Percentiles rank a stretch among this genome's conserved stretches.
Conservation (phyloP, 306 rosid genomes). For the Glycine latifolia region DNA sequence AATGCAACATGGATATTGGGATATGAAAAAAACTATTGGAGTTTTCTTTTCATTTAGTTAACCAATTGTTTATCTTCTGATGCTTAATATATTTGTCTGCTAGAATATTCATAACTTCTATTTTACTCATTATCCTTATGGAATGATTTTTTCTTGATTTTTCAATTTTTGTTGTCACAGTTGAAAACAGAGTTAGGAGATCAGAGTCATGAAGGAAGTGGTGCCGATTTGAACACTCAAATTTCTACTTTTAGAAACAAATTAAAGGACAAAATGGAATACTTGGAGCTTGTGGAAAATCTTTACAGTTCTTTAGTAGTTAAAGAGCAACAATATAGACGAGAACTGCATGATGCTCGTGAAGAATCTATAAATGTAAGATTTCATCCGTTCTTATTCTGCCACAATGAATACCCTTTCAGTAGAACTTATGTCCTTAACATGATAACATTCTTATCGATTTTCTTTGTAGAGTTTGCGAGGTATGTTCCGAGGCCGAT, state of each 20-base stretch:
- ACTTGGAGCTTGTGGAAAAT: slow-evolving; percentile 35
- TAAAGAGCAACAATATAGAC: slow-evolving; percentile 41
- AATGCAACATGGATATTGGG: neutral
- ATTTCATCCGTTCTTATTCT: slow-evolving; percentile 11
- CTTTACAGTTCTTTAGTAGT: slow-evolving; percentile 22
- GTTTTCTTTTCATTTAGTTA: slow-evolving; percentile 1
- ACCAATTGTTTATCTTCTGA: neutral
- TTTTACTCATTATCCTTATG: slow-evolving; percentile 21
- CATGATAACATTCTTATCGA: neutral
- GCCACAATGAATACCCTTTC: neutral
- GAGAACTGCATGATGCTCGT: slow-evolving; percentile 49
- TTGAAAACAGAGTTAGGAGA: slow-evolving; percentile 22
- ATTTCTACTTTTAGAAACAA: slow-evolving; percentile 33
- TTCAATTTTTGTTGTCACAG: slow-evolving; percentile 36
- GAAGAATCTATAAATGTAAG: slow-evolving; percentile 44
- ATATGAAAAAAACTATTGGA: neutral
- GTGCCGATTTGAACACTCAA: slow-evolving; percentile 30
- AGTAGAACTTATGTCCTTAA: neutral
- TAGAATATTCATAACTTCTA: neutral
- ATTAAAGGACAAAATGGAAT: slow-evolving; percentile 46
- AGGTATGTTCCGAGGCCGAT: slow-evolving; percentile 36
- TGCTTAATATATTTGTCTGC: neutral
- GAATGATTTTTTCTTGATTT: slow-evolving; percentile 12
- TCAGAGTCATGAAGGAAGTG: slow-evolving; percentile 21
- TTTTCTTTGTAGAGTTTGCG: slow-evolving; percentile 36